These are phyloP conservation scores for Chalara sp. DNA, from an alignment of 2,329 filamentous ascomycete species.

Conservation along the genomic window DNA sequence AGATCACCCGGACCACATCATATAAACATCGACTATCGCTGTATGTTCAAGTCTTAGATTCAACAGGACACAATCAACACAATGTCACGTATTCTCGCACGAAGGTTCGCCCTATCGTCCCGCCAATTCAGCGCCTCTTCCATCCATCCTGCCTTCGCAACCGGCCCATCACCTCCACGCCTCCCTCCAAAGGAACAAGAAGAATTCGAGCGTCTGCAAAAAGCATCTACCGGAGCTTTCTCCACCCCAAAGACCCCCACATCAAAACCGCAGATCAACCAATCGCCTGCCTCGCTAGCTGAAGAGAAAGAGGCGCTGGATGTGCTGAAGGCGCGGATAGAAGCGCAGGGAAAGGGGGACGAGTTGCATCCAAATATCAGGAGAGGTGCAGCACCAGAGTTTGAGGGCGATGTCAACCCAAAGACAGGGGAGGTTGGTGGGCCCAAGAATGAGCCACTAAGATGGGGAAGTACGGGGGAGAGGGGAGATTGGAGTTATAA, in stretches of 20 bases:
- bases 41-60: no score
- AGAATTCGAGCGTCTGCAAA: slow-evolving; percentile 82
- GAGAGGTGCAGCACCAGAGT: slow-evolving; percentile 79
- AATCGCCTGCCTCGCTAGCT: slow-evolving; percentile 26
- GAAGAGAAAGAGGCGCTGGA: slow-evolving; percentile 24
- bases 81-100: slow-evolving; percentile 23
- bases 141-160: slow-evolving; percentile 33
- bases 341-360: slow-evolving; percentile 52
- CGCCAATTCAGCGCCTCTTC: slow-evolving; percentile 19
- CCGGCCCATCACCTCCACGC: slow-evolving; percentile 69
- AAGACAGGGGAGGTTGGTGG: slow-evolving; percentile 93
- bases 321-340: slow-evolving; percentile 35
- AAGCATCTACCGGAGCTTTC: slow-evolving; percentile 67
- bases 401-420: slow-evolving; percentile 86
- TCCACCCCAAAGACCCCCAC: slow-evolving; percentile 46
- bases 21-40: no score
- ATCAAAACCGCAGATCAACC: slow-evolving; percentile 38
- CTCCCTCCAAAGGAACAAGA: slow-evolving; percentile 86
- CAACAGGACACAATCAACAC: background rate
- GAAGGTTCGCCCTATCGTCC: slow-evolving; percentile 19
- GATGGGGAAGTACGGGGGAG: slow-evolving; percentile 60
- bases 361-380: slow-evolving; percentile 65
- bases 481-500: slow-evolving; percentile 78
- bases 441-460: slow-evolving; percentile 91
- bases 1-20: no score